Evolutionary conservation across 345 rosid genomes (phyloP).

Genomic region (Syzygium aromaticum): DNA sequence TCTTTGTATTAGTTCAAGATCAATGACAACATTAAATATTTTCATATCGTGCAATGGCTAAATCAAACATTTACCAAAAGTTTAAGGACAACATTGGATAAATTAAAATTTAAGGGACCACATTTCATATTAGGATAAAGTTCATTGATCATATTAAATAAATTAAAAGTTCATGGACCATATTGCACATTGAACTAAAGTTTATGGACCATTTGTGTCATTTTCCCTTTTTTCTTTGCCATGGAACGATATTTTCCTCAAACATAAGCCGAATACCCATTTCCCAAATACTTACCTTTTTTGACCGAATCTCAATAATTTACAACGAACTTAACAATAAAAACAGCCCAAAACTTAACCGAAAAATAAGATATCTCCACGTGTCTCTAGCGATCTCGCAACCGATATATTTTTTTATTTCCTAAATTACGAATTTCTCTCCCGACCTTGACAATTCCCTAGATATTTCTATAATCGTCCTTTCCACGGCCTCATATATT

Average conservation of each 20-base stretch:
- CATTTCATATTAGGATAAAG: too few relatives aligned
- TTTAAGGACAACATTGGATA: too few relatives aligned
- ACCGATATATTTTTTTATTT: not conserved
- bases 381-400: not conserved
- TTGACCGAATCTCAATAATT: not conserved
- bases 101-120: too few relatives aligned
- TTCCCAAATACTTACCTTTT: not conserved
- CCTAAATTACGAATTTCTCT: not conserved
- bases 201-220: too few relatives aligned
- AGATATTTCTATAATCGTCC: not conserved
- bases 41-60: too few relatives aligned
- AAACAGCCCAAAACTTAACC: not conserved
- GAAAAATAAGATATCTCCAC: not conserved
- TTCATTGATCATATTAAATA: too few relatives aligned
- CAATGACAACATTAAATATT: too few relatives aligned
- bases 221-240: not conserved
- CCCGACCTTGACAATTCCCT: not conserved
- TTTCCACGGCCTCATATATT: not conserved
- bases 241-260: not conserved
- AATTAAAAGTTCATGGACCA: too few relatives aligned
- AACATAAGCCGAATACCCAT: not conserved
- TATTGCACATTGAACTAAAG: fast-evolving
- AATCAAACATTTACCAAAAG: too few relatives aligned
- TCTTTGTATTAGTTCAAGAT: too few relatives aligned
- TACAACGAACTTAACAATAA: not conserved